phyloP scores from a whole-genome alignment of 1,139 yeast species.

The Entelexis paramagnoliae region DNA sequence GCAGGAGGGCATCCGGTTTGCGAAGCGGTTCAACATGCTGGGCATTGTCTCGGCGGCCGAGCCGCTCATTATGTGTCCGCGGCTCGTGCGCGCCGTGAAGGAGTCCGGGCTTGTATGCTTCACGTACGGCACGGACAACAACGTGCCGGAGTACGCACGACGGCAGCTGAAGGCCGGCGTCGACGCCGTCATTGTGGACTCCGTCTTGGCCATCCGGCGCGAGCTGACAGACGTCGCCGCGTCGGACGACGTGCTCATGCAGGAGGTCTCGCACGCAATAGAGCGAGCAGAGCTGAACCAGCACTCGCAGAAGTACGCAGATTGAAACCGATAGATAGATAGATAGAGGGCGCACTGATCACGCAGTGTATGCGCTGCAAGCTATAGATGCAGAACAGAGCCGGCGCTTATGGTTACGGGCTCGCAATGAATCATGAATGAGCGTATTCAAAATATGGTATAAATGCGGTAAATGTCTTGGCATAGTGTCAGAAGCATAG shows the following conservation, averaged over 20 bases:
- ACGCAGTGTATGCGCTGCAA: too few relatives aligned
- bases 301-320: neutral
- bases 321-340: neutral
- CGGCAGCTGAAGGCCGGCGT: constrained; percentile 90
- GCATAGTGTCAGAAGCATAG: too few relatives aligned
- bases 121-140: constrained; percentile 78
- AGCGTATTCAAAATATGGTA: too few relatives aligned
- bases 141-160: constrained; percentile 74
- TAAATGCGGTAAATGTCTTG: too few relatives aligned
- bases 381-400: too few relatives aligned
- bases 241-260: constrained; percentile 14
- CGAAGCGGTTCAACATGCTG: constrained; percentile 80
- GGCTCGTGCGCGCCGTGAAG: constrained; percentile 80
- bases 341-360: neutral
- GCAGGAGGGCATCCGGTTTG: constrained; percentile 85
- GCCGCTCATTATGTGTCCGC: constrained; percentile 76
- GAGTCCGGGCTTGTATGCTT: constrained; percentile 88
- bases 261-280: constrained; percentile 16
- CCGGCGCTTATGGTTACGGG: too few relatives aligned
- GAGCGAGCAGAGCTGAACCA: constrained; percentile 8
- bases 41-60: constrained; percentile 89
- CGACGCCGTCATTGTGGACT: constrained; percentile 94
- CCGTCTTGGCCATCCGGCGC: constrained; percentile 83
- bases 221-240: constrained; percentile 41
- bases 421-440: too few relatives aligned